phyloP scores from a whole-genome alignment of 352 stramenopile genomes.

The Globisporangium solare region DNA sequence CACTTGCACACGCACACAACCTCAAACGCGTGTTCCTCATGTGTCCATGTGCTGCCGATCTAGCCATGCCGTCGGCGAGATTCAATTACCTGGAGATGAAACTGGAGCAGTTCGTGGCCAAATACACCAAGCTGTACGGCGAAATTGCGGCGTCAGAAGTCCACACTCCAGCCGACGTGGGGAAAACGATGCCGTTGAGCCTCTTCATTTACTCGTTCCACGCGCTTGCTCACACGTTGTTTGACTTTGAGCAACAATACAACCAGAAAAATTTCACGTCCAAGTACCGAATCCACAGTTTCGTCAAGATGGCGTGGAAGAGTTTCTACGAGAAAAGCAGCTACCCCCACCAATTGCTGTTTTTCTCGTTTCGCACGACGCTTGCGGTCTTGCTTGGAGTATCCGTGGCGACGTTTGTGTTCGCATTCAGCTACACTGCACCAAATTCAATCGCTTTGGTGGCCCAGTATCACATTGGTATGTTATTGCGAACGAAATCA shows the following conservation, averaged over 20 bases:
- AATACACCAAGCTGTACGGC: conserved; percentile 54
- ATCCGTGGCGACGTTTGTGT: conserved; percentile 67
- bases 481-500: neutral
- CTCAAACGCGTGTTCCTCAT: neutral
- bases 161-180: conserved; percentile 43
- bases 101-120: conserved; percentile 46
- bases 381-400: conserved; percentile 50
- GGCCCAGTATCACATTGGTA: conserved; percentile 53
- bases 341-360: conserved; percentile 41
- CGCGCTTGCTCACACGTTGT: conserved; percentile 52
- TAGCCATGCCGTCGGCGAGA: conserved; percentile 33
- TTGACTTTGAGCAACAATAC: conserved; percentile 61
- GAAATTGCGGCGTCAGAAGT: conserved; percentile 23
- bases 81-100: conserved; percentile 49
- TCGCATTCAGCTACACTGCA: conserved; percentile 58
- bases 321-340: conserved; percentile 33
- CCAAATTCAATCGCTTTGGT: conserved; percentile 72
- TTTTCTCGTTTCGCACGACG: conserved; percentile 65
- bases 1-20: too few relatives aligned
- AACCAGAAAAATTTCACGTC: conserved; percentile 70
- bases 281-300: conserved; percentile 41
- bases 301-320: conserved; percentile 38
- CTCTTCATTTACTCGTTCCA: conserved; percentile 82
- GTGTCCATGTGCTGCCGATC: conserved; percentile 12
- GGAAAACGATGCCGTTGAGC: conserved; percentile 67